Base-by-base conservation (phyloP, 257 asterid species). In the Nicotiana undulata region DNA sequence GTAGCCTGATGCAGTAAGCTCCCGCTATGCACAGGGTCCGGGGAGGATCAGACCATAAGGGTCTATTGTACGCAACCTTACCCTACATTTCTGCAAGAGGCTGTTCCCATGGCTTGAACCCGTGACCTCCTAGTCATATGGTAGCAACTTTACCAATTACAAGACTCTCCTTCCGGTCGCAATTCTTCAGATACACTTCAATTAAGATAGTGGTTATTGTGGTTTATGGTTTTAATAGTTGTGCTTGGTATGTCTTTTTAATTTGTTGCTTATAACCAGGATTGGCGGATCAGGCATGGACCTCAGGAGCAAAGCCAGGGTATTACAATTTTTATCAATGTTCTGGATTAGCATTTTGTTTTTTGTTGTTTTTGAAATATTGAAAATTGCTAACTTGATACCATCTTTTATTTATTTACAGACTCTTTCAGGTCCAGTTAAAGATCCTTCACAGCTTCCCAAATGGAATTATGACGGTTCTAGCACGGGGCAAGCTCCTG, bases 381-480 rank as follows among this genome's bases (percentile, higher is more conserved):
- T 72, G 59, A 72, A 72, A 13, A 72, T 44, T 3, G 37, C 76
- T 1, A 44, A 40, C 77, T 24, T 72, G 3, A 59, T 72, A 24
- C 4, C 4, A 29, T 29, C 3, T 29, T 29, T 26, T 37, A 82
- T 85, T 24, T n/a, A 77, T 52, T 65, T 82, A 64, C 87, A 95
- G 99, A 92, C 99, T 32, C 64, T 95, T 65, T 75, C 93, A 26
- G 91, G 91, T 90, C 98, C 96, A 46, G 96, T 92, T 58, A 85
- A 90, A 68, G 92, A 92, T 86, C 99, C 98, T 64, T 94, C 98
- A 10, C 96, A 93, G 91, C 98, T 95, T 79, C 99, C 98, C 7
- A 95, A 91, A 83, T 95, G 99, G 99, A 95, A 95, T 86, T 95
- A 92, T 64, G 99, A 95, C 75, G 99, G 99, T 76, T 95, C 98